phyloP scores from a whole-genome alignment of 257 asterid species.

The Solanum tarijense region DNA sequence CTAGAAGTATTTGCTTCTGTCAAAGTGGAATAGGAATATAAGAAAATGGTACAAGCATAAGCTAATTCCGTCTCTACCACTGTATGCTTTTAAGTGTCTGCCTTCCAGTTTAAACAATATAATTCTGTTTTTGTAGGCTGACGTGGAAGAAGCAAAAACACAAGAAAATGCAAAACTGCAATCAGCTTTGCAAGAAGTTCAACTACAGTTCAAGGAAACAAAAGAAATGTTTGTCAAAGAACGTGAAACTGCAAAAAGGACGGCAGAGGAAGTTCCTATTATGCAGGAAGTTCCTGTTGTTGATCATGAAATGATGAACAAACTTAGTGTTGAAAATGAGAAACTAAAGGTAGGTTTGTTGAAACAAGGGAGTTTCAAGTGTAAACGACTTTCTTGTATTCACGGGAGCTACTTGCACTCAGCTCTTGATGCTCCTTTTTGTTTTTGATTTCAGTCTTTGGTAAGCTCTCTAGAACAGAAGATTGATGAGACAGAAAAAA shows the following conservation, averaged over 20 bases:
- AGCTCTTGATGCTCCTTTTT: neutral
- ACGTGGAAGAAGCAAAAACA: conserved; percentile 14
- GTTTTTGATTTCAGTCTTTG: conserved; percentile 28
- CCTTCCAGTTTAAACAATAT: neutral
- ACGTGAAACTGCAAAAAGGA: neutral
- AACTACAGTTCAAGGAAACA: conserved; percentile 12
- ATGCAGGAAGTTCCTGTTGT: neutral
- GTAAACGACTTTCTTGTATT: neutral
- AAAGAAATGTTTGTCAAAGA: neutral
- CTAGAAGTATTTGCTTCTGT: neutral
- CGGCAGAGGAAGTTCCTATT: neutral
- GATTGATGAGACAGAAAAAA: conserved; percentile 84
- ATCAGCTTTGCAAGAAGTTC: conserved; percentile 7
- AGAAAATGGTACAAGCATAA: neutral
- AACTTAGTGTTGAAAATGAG: conserved; percentile 11
- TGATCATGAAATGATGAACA: conserved; percentile 1
- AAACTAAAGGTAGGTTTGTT: conserved; percentile 11
- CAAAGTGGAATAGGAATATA: neutral
- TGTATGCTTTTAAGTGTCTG: neutral
- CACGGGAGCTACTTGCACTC: neutral
- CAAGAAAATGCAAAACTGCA: conserved; percentile 11
- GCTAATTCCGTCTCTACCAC: neutral
- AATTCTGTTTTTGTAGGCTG: neutral
- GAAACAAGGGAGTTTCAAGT: neutral
- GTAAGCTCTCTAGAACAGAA: conserved; percentile 71